Evolutionary conservation across 306 rosid species (phyloP).

Genomic region (Rosa rugosa): DNA sequence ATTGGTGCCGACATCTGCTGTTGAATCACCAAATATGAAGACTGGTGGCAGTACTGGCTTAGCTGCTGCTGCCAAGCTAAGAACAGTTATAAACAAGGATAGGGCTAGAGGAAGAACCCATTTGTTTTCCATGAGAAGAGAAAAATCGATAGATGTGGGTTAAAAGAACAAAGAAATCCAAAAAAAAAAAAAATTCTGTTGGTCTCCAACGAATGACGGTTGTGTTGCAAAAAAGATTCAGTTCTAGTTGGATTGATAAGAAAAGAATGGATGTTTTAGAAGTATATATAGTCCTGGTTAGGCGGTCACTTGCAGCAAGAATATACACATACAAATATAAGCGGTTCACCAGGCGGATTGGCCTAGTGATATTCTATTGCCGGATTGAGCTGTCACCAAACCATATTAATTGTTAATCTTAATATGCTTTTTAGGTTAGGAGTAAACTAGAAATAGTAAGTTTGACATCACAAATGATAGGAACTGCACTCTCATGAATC

Average conservation of each 20-base stretch:
- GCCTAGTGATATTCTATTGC: slow-evolving; percentile 4
- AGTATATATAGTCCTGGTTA: not conserved
- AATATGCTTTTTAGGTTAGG: not conserved
- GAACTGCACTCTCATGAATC: not conserved
- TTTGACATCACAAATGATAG: not conserved
- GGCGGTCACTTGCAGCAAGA: not conserved
- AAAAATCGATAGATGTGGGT: not conserved
- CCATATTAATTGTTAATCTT: not conserved
- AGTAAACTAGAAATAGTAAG: not conserved
- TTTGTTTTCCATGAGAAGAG: slow-evolving; percentile 2
- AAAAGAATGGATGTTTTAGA: not conserved
- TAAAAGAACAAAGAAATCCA: not conserved
- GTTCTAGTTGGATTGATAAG: not conserved
- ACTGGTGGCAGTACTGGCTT: slow-evolving; percentile 8
- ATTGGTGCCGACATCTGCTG: slow-evolving; percentile 39
- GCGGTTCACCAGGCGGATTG: not conserved
- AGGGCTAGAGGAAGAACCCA: slow-evolving; percentile 1
- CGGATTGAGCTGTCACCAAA: not conserved
- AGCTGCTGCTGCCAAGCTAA: slow-evolving; percentile 14
- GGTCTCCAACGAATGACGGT: not conserved
- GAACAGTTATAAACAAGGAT: not conserved
- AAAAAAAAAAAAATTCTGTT: not conserved
- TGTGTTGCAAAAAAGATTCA: not conserved
- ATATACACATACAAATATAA: not conserved
- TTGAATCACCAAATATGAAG: slow-evolving; percentile 33